These are phyloP conservation scores for Alternaria solani DNA, from an alignment of 2,329 filamentous ascomycete species.

Conservation along the genomic window DNA sequence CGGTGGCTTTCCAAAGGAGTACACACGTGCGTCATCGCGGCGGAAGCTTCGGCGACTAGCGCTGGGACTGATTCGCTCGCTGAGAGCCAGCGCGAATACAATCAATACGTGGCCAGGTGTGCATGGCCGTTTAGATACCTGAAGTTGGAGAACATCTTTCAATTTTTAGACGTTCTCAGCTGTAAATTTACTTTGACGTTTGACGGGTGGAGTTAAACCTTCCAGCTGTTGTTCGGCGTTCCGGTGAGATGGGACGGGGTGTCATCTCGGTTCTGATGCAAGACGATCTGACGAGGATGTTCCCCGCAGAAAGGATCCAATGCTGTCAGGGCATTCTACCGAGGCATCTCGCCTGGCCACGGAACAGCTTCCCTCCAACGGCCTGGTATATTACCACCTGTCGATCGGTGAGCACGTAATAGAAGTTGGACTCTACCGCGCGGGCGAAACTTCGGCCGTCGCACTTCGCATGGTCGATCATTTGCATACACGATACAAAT, in stretches of 20 bases:
- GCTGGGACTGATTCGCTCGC: not conserved
- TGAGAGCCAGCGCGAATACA: not conserved
- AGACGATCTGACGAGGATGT: constrained; percentile 7
- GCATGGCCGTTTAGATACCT: not conserved
- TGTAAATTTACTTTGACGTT: not conserved
- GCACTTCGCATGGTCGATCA: not conserved
- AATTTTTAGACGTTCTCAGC: not conserved
- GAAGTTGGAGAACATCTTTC: not conserved
- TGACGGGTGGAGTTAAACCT: constrained; percentile 3
- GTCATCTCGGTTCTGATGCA: constrained; percentile 13
- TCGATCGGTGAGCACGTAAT: not conserved
- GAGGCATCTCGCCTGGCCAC: constrained; percentile 5
- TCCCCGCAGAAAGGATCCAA: constrained; percentile 7
- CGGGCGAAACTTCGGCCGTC: not conserved
- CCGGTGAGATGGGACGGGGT: constrained; percentile 4
- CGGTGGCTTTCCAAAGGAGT: constrained; percentile 3
- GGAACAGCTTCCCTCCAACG: not conserved
- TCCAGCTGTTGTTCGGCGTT: constrained; percentile 1
- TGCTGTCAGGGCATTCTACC: not conserved
- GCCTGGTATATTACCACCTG: not conserved
- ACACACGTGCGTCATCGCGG: constrained; percentile 10
- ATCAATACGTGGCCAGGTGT: not conserved
- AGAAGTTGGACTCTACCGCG: not conserved
- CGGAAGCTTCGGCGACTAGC: constrained; percentile 11
- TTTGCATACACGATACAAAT: not conserved